Evolutionary conservation across 1,284 basidiomycete species (phyloP), one percentile per base, ranked within the genome.

Genomic region (Acaromyces ingoldii): DNA sequence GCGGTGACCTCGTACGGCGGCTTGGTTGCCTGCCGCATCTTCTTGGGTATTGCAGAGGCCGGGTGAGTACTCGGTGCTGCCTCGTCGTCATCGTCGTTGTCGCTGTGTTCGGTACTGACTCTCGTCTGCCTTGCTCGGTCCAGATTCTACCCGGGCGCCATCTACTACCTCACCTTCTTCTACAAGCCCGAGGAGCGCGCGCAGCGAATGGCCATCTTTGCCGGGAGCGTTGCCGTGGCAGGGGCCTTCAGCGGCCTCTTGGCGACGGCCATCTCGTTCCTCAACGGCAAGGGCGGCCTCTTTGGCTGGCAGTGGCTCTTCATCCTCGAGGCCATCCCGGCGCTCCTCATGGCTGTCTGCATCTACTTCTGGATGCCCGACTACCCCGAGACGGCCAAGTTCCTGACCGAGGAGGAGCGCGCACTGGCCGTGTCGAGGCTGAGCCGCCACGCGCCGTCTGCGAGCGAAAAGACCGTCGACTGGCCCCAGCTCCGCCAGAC

Each of bases 241-340:
- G 78, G 78, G 22, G 79, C 78, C 2, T 79, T 79, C 36, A 77
- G 77, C 6, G 79, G 79, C 3, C 38, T 50, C 10, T 11, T 50
- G n/a, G 48, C 48, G 11, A 33, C 28, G 1, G 38, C 2, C 5
- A 84, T 84, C 59, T 37, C 57, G 37, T 79, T 84, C 65, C 77
- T 87, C 53, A 81, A 83, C 51, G 85, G 84, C 1, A 67, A 75
- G 36, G 75, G 76, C 11, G 82, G 84, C 10, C 77, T 83, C 7
- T 83, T 82, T 57, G 84, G 84, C 15, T 87, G 84, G 83, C 79
- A 83, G 67, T 87, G 85, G 86, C 76, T 87, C 79, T 63, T 86
- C 70, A 82, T 87, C 56, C 82, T 87, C 31, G 85, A 87, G 64
- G 85, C 85, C 2, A 74, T 85, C 15, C 85, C 87, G 46, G 86